Conservation (phyloP, 208 protist species). For the Endotrypanum monterogeii region DNA sequence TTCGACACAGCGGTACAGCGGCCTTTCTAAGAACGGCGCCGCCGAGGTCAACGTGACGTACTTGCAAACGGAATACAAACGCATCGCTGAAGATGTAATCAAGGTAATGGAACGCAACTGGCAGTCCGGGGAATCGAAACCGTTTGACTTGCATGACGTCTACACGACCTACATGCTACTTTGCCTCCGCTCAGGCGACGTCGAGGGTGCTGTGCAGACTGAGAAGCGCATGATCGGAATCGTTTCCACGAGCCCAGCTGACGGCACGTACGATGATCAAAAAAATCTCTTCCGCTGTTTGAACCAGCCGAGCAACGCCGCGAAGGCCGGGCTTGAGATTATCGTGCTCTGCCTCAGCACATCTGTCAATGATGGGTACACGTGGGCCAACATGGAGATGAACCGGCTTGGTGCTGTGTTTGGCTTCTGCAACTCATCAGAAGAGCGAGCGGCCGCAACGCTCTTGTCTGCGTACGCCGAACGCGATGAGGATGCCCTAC, state of each 20-base stretch:
- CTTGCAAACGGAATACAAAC: slow-evolving; percentile 29
- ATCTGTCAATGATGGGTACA: slow-evolving; percentile 43
- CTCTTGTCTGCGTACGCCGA: slow-evolving; percentile 70
- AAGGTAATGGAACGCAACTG: slow-evolving; percentile 46
- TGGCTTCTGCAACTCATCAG: slow-evolving; percentile 62
- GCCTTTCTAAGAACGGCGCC: background rate
- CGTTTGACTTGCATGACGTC: slow-evolving; percentile 61
- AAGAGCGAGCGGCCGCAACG: slow-evolving; percentile 46
- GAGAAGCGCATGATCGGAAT: slow-evolving; percentile 54
- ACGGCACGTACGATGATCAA: slow-evolving; percentile 37
- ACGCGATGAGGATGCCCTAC: slow-evolving; percentile 54
- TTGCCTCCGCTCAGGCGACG: slow-evolving; percentile 45
- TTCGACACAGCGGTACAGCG: slow-evolving; percentile 3
- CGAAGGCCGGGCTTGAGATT: slow-evolving; percentile 80
- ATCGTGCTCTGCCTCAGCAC: slow-evolving; percentile 57
- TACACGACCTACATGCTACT: slow-evolving; percentile 58
- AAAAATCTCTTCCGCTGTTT: slow-evolving; percentile 71
- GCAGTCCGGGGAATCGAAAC: slow-evolving; percentile 39
- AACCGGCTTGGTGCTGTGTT: slow-evolving; percentile 43
- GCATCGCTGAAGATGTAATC: slow-evolving; percentile 31
- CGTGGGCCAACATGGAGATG: slow-evolving; percentile 75
- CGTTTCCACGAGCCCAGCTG: slow-evolving; percentile 27
- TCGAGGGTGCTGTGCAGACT: slow-evolving; percentile 38
- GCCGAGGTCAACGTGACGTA: slow-evolving; percentile 2
- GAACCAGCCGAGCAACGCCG: slow-evolving; percentile 66